Evolutionary conservation across 768 basidiomycete genomes (phyloP).

Genomic region (Guyanaporus albipodus): DNA sequence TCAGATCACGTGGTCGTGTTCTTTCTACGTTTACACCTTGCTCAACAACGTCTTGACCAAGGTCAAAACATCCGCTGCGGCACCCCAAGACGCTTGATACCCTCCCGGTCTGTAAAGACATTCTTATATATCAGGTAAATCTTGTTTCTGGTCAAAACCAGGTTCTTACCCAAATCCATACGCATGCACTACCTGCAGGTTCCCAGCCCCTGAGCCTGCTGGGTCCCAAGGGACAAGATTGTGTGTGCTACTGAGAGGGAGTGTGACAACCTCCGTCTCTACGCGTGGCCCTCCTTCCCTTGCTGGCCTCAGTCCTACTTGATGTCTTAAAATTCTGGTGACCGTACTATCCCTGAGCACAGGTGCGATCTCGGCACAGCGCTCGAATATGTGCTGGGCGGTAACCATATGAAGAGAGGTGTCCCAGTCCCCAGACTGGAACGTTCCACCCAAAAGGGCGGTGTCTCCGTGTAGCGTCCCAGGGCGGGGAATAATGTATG

Average conservation of each 20-base stretch:
- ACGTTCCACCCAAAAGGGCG: slow-evolving; percentile 57
- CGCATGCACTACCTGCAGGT: slow-evolving; percentile 47
- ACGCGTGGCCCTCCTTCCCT: slow-evolving; percentile 54
- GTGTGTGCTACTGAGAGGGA: slow-evolving; percentile 30
- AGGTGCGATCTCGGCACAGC: slow-evolving; percentile 40
- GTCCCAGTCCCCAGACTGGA: slow-evolving; percentile 47
- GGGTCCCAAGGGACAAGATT: slow-evolving; percentile 16
- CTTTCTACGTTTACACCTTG: neutral
- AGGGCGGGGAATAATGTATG: slow-evolving; percentile 64
- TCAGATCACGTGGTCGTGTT: slow-evolving; percentile 32
- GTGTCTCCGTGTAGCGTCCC: slow-evolving; percentile 38
- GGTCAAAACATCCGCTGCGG: slow-evolving; percentile 37
- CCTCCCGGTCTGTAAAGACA: slow-evolving; percentile 31
- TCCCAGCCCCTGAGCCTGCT: slow-evolving; percentile 17
- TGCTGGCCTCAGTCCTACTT: slow-evolving; percentile 56
- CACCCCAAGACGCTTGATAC: slow-evolving; percentile 43
- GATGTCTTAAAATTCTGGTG: slow-evolving; percentile 47
- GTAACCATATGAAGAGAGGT: slow-evolving; percentile 40
- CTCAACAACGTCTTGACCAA: slow-evolving; percentile 15
- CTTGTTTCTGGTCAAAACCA: neutral
- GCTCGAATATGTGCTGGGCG: slow-evolving; percentile 44
- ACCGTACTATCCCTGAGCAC: slow-evolving; percentile 29
- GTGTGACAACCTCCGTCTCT: slow-evolving; percentile 41
- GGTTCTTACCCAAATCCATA: slow-evolving; percentile 54
- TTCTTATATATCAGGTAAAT: slow-evolving; percentile 11